A percentile compares a stretch with the other conserved stretches of the same genome.
These are phyloP conservation scores for Solanum bukasovii DNA, from an alignment of 257 asterid species.

Conservation along the genomic window DNA sequence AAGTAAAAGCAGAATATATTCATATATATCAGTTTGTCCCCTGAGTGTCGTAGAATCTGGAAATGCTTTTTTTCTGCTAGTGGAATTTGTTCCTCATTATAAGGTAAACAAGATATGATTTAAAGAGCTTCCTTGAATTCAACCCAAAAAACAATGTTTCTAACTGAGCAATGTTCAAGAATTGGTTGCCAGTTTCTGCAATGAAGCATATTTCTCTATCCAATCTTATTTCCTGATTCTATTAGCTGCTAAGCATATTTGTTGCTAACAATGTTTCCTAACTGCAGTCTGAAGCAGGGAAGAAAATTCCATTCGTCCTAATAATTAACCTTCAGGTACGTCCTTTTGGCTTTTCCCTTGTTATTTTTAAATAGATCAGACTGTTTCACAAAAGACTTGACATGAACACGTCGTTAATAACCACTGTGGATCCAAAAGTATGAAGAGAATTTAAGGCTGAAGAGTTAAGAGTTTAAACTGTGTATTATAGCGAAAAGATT, in stretches of 20 bases:
- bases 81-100: background rate
- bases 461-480: background rate
- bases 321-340: slow-evolving; percentile 83
- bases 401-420: background rate
- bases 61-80: background rate
- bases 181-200: background rate
- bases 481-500: background rate
- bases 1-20: background rate
- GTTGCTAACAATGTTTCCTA: slow-evolving; percentile 15
- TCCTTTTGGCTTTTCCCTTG: background rate
- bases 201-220: background rate
- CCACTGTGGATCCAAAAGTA: background rate
- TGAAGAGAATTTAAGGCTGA: background rate
- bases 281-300: slow-evolving; percentile 77
- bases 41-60: background rate
- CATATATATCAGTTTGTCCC: background rate
- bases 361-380: background rate
- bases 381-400: background rate
- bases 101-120: background rate
- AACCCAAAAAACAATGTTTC: background rate
- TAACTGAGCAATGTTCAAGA: background rate
- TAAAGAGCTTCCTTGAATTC: background rate
- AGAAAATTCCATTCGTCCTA: slow-evolving; percentile 70
- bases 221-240: background rate
- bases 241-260: background rate